Evolutionary conservation across 371 early-diverging fungal species (phyloP), one percentile per base, ranked within the genome.

Genomic region (Fennellomyces sp.): DNA sequence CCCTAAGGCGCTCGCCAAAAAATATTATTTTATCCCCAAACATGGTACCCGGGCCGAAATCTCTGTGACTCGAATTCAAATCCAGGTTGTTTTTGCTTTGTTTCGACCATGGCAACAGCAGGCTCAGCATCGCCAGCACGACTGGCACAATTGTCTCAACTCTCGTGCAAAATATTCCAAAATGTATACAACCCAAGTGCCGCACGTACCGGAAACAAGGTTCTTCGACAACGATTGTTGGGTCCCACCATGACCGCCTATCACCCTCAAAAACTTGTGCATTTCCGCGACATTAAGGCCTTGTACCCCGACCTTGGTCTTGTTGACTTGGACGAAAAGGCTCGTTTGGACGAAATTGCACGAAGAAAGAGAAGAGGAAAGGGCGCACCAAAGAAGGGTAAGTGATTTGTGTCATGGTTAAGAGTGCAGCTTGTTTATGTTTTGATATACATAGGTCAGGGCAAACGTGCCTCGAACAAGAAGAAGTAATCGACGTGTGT

Each of bases 361-460:
- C 78, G 80, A 72, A 76, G 84, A 70, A 90, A 82, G 77, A 81
- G 85, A 62, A 82, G 92, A 52, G 91, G 91, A 61, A 92, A 92
- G 82, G 91, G 92, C 27, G 86, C 91, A 27, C 91, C 91, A 31
- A 88, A 88, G 87, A 92, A 92, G 72, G 91, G 91, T 80, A 84
- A 72, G 31, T 47, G 26, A 5, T 23, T 15, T 13, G 25, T 36
- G 2, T 50, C 21, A n/a, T n/a, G n/a, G n/a, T n/a, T 42, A 38
- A 15, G 15, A 39, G 10, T 39, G 10, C 17, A 10, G 5, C 15
- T 39, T 17, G 8, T 12, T 39, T 39, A n/a, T 39, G 39, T 39
- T 39, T 39, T 0, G 5, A 11, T 5, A 39, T 11, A 13, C 13
- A 13, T 67, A 86, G 86, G 86, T 63, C 83, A 86, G 63, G 86